Percentiles rank a stretch among this genome's conserved stretches.
phyloP scores from a whole-genome alignment of 2,329 filamentous ascomycete genomes.

The Pseudocercospora eumusae region DNA sequence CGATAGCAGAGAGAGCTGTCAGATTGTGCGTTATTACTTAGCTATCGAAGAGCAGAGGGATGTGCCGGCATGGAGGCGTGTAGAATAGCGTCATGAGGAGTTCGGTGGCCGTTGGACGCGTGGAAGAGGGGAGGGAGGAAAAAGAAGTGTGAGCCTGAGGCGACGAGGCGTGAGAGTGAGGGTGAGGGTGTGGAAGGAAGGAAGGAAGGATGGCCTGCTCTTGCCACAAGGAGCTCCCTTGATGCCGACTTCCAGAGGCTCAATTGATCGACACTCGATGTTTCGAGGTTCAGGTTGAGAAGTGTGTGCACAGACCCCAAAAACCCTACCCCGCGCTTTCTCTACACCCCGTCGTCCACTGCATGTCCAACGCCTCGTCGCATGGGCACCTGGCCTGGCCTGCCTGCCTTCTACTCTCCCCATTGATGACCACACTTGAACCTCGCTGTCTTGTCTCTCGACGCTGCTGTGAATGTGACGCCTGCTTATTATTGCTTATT shows the following conservation, averaged over 20 bases:
- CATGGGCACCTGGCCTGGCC: no score
- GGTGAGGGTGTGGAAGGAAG: no score
- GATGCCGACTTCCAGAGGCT: neutral
- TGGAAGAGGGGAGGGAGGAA: neutral
- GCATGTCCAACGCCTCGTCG: neutral
- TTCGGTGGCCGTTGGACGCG: neutral
- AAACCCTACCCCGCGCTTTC: no score
- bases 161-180: neutral
- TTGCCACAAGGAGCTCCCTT: neutral
- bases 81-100: neutral
- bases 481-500: neutral
- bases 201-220: neutral
- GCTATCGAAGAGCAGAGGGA: neutral
- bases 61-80: slow-evolving; percentile 6
- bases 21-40: neutral
- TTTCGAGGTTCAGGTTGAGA: no score
- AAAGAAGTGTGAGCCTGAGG: neutral
- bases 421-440: no score
- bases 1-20: neutral
- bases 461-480: neutral
- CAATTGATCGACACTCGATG: no score
- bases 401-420: no score
- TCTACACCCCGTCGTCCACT: neutral
- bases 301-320: neutral
- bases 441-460: neutral